These are phyloP conservation scores for Hericium erinaceus DNA, from an alignment of 768 basidiomycete species.

Conservation along the genomic window DNA sequence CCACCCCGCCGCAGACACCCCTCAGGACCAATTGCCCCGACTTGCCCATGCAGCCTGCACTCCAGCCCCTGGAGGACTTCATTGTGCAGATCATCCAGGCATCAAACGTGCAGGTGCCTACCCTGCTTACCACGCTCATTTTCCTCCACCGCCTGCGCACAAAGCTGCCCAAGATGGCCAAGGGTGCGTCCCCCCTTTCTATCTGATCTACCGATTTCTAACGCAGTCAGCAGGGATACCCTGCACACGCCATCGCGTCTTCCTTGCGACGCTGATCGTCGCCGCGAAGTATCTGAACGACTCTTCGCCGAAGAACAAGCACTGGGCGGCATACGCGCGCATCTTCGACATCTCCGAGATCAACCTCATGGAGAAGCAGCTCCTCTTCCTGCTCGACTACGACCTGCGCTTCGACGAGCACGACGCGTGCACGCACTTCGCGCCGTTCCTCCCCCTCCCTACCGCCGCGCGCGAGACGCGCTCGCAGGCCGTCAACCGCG, in stretches of 20 bases:
- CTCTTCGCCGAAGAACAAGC: slow-evolving; percentile 89
- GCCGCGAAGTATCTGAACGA: slow-evolving; percentile 97
- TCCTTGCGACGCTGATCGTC: slow-evolving; percentile 91
- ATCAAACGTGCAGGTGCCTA: slow-evolving; percentile 86
- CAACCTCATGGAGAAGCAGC: slow-evolving; percentile 96
- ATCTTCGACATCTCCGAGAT: slow-evolving; percentile 74
- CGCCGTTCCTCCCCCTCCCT: slow-evolving; percentile 45
- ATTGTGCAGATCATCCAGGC: slow-evolving; percentile 71
- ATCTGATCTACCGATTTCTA: neutral
- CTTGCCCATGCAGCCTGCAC: slow-evolving; percentile 23
- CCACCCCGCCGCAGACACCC: slow-evolving; percentile 66
- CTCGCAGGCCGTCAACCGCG: slow-evolving; percentile 43
- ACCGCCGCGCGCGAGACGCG: slow-evolving; percentile 31
- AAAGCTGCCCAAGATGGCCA: slow-evolving; percentile 75
- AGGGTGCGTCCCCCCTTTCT: slow-evolving; percentile 46
- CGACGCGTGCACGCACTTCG: slow-evolving; percentile 61
- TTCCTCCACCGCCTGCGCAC: slow-evolving; percentile 82
- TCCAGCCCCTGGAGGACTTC: slow-evolving; percentile 74
- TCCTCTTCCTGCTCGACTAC: slow-evolving; percentile 86
- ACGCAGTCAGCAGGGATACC: slow-evolving; percentile 45
- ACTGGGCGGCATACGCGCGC: slow-evolving; percentile 78
- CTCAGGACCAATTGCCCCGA: slow-evolving; percentile 31
- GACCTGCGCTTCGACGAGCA: slow-evolving; percentile 84
- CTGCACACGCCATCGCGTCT: slow-evolving; percentile 91
- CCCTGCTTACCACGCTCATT: slow-evolving; percentile 81